Evolutionary conservation across 1,284 basidiomycete species (phyloP).

Genomic region (Megacollybia platyphylla): DNA sequence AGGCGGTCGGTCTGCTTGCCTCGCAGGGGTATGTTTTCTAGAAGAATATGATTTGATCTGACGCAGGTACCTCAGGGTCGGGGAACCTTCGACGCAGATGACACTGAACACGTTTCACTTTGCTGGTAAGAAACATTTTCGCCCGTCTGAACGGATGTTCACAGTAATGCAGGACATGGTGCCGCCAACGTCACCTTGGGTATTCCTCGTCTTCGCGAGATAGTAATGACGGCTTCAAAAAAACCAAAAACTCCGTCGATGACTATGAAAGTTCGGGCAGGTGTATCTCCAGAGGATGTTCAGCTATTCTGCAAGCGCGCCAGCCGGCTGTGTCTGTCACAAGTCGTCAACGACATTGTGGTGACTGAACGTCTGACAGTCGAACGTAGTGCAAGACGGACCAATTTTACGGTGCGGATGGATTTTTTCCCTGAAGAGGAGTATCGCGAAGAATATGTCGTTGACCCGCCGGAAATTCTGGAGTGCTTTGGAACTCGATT

Average conservation of each 20-base stretch:
- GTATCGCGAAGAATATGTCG: constrained; percentile 79
- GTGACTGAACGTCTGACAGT: constrained; percentile 74
- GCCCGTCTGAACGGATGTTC: neutral
- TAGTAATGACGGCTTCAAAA: constrained; percentile 97
- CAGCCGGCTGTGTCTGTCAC: constrained; percentile 78
- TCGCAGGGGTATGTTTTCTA: constrained; percentile 74
- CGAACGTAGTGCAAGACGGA: constrained; percentile 60
- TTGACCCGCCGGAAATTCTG: constrained; percentile 67
- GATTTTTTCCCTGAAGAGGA: constrained; percentile 83
- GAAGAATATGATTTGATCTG: constrained; percentile 1
- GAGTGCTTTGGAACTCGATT: constrained; percentile 67
- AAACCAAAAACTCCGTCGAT: constrained; percentile 99
- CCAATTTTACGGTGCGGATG: constrained; percentile 76
- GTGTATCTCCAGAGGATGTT: constrained; percentile 44
- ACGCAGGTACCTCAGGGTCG: constrained; percentile 48
- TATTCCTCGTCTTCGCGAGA: constrained; percentile 97
- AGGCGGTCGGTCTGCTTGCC: constrained; percentile 95
- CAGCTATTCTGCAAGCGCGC: constrained; percentile 86
- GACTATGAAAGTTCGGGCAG: constrained; percentile 66
- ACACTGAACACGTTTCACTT: constrained; percentile 99
- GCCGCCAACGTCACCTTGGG: constrained; percentile 98
- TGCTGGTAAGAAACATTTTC: constrained; percentile 46
- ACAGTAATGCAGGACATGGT: constrained; percentile 65
- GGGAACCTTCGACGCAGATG: constrained; percentile 99
- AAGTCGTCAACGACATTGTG: constrained; percentile 76